These are phyloP conservation scores for Pyrenochaeta sp. DNA, from an alignment of 2,329 filamentous ascomycete species.

Conservation along the genomic window DNA sequence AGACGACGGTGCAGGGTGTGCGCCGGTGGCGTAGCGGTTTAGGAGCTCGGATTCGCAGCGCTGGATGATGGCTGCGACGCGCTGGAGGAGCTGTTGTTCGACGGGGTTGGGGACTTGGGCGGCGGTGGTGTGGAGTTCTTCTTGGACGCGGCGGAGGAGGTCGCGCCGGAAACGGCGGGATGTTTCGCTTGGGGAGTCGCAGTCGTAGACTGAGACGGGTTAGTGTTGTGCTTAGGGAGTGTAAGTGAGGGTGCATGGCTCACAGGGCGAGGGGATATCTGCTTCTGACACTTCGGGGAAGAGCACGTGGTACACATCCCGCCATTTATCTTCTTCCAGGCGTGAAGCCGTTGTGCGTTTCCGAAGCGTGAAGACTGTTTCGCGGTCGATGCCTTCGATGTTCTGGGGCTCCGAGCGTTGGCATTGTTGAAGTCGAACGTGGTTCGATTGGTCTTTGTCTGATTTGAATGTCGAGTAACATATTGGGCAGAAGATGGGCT, in stretches of 20 bases:
- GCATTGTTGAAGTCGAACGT: constrained; percentile 40
- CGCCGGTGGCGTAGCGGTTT: too few relatives aligned
- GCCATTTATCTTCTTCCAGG: constrained; percentile 50
- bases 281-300: constrained; percentile 42
- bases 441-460: constrained; percentile 40
- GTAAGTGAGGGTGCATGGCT: too few relatives aligned
- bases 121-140: constrained; percentile 37
- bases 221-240: neutral
- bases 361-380: constrained; percentile 45
- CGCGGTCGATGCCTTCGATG: constrained; percentile 49
- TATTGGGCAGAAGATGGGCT: constrained; percentile 48
- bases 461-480: constrained; percentile 48
- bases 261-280: constrained; percentile 48
- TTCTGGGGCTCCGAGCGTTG: constrained; percentile 25
- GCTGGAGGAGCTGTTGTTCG: constrained; percentile 36
- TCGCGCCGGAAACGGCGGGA: constrained; percentile 42
- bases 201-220: constrained; percentile 42
- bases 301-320: constrained; percentile 47
- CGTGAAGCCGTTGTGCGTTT: constrained; percentile 41
- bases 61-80: constrained; percentile 37
- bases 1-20: too few relatives aligned
- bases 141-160: constrained; percentile 42
- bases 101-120: constrained; percentile 25
- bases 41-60: constrained; percentile 35
- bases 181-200: constrained; percentile 32